These are phyloP conservation scores for Glycine latifolia DNA, from an alignment of 306 rosid species.

Conservation along the genomic window DNA sequence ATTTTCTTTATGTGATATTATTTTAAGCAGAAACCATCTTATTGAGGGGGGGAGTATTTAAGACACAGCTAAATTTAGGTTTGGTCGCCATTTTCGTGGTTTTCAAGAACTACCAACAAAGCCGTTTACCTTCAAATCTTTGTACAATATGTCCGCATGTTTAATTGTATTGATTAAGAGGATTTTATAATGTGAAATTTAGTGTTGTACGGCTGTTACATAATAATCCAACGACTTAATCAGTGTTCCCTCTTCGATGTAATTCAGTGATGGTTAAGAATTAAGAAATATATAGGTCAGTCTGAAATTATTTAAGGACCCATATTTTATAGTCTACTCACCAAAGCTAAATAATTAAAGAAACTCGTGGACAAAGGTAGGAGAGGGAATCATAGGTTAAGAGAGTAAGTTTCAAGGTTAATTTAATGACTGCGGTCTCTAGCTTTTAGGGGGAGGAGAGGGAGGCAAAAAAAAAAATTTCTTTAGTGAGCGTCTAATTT, in stretches of 20 bases:
- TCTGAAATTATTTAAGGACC: too few relatives aligned
- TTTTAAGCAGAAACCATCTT: too few relatives aligned
- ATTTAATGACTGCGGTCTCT: slow-evolving; percentile 13
- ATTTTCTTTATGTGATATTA: background rate
- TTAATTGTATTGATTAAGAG: background rate
- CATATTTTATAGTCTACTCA: background rate
- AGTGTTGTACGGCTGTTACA: background rate
- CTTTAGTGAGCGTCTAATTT: background rate
- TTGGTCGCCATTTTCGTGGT: too few relatives aligned
- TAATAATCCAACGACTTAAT: background rate
- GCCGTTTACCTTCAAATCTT: too few relatives aligned
- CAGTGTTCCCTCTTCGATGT: too few relatives aligned
- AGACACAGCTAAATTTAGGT: too few relatives aligned
- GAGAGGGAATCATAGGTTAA: slow-evolving; percentile 12
- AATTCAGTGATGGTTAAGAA: background rate
- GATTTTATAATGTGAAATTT: slow-evolving; percentile 1
- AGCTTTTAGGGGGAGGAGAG: background rate
- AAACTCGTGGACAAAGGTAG: slow-evolving; percentile 22
- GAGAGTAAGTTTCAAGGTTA: slow-evolving; percentile 22
- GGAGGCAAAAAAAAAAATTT: too few relatives aligned
- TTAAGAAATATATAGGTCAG: background rate
- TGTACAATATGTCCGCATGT: background rate
- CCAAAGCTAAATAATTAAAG: slow-evolving; percentile 23
- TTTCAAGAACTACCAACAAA: too few relatives aligned
- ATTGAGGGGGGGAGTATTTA: too few relatives aligned